Conservation (phyloP, 306 rosid genomes). For the Prunus padus region DNA sequence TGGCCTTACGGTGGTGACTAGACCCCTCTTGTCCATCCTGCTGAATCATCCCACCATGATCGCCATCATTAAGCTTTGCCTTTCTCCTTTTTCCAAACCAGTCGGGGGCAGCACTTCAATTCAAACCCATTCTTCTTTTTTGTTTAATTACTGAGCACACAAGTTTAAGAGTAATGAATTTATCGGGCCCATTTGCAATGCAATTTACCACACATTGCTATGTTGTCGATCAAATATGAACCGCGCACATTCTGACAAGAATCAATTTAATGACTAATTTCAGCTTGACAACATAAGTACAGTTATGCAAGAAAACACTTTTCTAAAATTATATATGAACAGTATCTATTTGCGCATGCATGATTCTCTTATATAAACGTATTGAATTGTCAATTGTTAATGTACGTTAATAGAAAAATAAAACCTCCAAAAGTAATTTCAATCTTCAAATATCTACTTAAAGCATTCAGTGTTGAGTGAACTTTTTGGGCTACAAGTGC, state of each 20-base stretch:
- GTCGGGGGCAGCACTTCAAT: slow-evolving; percentile 14
- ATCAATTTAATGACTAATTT: no score
- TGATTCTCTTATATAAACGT: no score
- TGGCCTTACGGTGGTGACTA: slow-evolving; percentile 12
- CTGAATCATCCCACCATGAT: slow-evolving; percentile 28
- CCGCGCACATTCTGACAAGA: no score
- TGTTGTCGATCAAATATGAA: no score
- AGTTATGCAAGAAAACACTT: no score
- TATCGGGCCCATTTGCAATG: background rate
- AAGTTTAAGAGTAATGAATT: background rate
- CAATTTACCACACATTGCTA: background rate
- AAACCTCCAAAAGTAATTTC: background rate
- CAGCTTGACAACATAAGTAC: no score
- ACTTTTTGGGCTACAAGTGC: background rate
- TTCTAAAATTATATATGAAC: no score
- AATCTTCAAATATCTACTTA: background rate
- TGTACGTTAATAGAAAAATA: no score
- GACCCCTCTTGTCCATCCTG: slow-evolving; percentile 24
- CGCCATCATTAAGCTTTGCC: slow-evolving; percentile 28
- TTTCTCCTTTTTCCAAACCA: slow-evolving; percentile 30
- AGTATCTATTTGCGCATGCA: no score
- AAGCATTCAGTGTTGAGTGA: background rate
- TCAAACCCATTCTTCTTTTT: background rate
- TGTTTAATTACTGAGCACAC: background rate
- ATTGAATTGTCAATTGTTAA: no score